Conservation (phyloP, 352 stramenopile genomes). For the Peronospora belbahrii region DNA sequence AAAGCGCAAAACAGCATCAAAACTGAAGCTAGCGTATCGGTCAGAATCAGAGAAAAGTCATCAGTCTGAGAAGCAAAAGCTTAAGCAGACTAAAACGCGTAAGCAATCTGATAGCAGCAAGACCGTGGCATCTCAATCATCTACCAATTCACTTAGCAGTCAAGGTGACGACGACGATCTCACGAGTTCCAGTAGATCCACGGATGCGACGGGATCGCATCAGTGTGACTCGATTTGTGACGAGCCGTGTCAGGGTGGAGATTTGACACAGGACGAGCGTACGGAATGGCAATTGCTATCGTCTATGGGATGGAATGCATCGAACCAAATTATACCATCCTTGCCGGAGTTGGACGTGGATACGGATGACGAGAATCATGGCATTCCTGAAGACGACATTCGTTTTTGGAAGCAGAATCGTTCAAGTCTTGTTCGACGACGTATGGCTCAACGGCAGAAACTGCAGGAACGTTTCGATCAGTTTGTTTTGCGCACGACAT, state of each 20-base stretch:
- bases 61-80: slow-evolving; percentile 23
- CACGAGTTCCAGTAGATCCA: slow-evolving; percentile 36
- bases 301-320: slow-evolving; percentile 77
- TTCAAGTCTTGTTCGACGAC: slow-evolving; percentile 61
- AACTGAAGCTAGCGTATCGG: slow-evolving; percentile 53
- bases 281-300: slow-evolving; percentile 76
- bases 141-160: slow-evolving; percentile 36
- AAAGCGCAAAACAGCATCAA: slow-evolving; percentile 72
- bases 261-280: slow-evolving; percentile 53
- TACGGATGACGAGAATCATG: slow-evolving; percentile 69
- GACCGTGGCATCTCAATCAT: slow-evolving; percentile 33
- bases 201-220: slow-evolving; percentile 29
- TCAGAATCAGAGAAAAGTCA: slow-evolving; percentile 35
- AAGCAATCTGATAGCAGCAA: slow-evolving; percentile 24
- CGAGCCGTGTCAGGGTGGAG: slow-evolving; percentile 35
- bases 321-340: slow-evolving; percentile 47
- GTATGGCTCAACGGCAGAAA: slow-evolving; percentile 73
- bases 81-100: slow-evolving; percentile 16
- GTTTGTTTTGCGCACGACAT: slow-evolving; percentile 68
- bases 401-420: slow-evolving; percentile 83
- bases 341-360: slow-evolving; percentile 65
- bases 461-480: slow-evolving; percentile 82
- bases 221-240: slow-evolving; percentile 49
- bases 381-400: slow-evolving; percentile 81
- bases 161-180: slow-evolving; percentile 34